Base-by-base conservation (phyloP, 495 filamentous ascomycete species). In the Hypoxylon rickii region DNA sequence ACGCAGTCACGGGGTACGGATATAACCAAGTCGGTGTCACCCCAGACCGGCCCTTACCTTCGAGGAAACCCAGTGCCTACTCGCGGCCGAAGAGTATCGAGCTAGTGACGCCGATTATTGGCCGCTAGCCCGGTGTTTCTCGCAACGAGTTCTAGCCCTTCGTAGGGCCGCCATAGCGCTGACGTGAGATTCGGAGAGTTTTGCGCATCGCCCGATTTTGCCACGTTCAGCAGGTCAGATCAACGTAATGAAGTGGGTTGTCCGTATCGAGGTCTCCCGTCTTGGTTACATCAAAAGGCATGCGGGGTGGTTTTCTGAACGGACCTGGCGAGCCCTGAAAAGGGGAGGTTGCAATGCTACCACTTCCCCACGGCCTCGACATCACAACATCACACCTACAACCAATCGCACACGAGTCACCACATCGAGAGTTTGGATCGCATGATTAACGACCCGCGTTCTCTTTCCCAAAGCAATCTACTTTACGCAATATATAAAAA, bases 31-130 rank as follows among this genome's bases (percentile, higher is more conserved):
- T 49, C 7, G 66, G 66, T 41, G 62, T 44, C 4, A 57, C 63
- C 31, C 44, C 70, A 12, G 76, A 78, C 31, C 70, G 77, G 11
- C 77, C 77, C 7, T 61, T 79, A 16, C 77, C 77, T 0, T 58
- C 64, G 12, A 73, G 76, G 37, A 68, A 68, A 36, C 76, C 77
- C 1, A 67, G 70, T 5, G 61, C 66, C 31, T 75, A 79, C 66
- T 76, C 76, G 44, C 68, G 76, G 32, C 76, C 77, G 2, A 79
- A 79, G 65, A 77, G 74, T 61, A 77, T 79, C 58, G 76, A 79
- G 61, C 66, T 79, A 19, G 74, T 79, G 22, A 79, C 75, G 21
- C 77, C 77, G 24, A 74, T 79, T 68, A 49, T 77, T 45, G 73
- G 73, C 19, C 71, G 74, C 48, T 78, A 67, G 65, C n/a, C 41